These are phyloP conservation scores for Vanderwaltozyma tropicalis DNA, from an alignment of 805 yeast genomes.

Conservation along the genomic window DNA sequence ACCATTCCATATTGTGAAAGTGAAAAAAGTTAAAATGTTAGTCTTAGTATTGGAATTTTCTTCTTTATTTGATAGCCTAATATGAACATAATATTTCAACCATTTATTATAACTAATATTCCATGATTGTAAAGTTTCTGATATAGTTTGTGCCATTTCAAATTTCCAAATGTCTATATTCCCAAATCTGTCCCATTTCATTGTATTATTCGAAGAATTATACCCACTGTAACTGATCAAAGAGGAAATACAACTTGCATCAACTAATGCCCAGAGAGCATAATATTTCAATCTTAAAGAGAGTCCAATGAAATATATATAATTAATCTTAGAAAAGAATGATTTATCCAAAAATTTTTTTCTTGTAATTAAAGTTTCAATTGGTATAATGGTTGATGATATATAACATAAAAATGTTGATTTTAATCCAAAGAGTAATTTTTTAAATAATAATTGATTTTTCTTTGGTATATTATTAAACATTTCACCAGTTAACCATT, in stretches of 20 bases:
- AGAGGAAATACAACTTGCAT: slow-evolving; percentile 84
- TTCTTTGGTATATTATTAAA: slow-evolving; percentile 76
- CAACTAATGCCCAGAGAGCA: slow-evolving; percentile 91
- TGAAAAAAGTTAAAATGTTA: slow-evolving; percentile 69
- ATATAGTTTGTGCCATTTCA: slow-evolving; percentile 80
- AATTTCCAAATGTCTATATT: slow-evolving; percentile 71
- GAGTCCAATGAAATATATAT: slow-evolving; percentile 60
- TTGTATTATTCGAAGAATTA: slow-evolving; percentile 48
- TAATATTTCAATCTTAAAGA: slow-evolving; percentile 75
- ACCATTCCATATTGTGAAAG: slow-evolving; percentile 95
- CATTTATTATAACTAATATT: slow-evolving; percentile 94
- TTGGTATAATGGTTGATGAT: slow-evolving; percentile 36
- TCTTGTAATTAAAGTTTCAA: slow-evolving; percentile 37
- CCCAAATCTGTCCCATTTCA: slow-evolving; percentile 79
- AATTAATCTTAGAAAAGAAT: slow-evolving; percentile 45
- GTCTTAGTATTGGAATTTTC: slow-evolving; percentile 76
- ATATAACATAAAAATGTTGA: slow-evolving; percentile 55
- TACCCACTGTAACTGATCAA: slow-evolving; percentile 91
- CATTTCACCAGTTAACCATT: slow-evolving; percentile 68
- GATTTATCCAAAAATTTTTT: slow-evolving; percentile 32
- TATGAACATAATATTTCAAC: slow-evolving; percentile 81
- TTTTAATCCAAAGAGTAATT: slow-evolving; percentile 55
- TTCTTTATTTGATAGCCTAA: slow-evolving; percentile 69
- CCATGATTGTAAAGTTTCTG: slow-evolving; percentile 83
- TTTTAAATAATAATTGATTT: slow-evolving; percentile 56